Base-by-base conservation (phyloP, 2,329 filamentous ascomycete species). In the Arthrinium phaeospermum region DNA sequence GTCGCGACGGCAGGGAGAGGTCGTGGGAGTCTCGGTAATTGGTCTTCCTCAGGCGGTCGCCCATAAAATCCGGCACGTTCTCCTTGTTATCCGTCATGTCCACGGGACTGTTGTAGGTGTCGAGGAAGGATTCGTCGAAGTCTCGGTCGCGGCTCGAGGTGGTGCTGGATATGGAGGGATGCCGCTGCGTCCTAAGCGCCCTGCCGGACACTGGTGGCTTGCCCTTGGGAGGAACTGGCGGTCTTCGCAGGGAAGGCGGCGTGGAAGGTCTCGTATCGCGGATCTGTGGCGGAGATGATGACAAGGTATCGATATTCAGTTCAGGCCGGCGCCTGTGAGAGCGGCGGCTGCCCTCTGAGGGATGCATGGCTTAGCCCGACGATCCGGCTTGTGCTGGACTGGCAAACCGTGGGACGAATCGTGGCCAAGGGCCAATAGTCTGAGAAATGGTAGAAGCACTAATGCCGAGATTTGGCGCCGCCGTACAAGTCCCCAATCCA, bases 1-100 rank as follows among this genome's bases (percentile, higher is more conserved):
- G 90, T 74, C 91, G 88, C 68, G 93, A 90, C 69, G 92, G 92
- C 78, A 97, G 87, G 72, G 94, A 95, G 74, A 98, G 88, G 81
- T 98, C 95, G 86, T 98, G 95, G 68, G 93, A 94, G 83, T 95
- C 91, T 22, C 68, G 19, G 68, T 44, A 51, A 27, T 37, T 53
- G 68, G 47, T 57, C 46, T 70, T 70, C 30, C 68, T 53, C 27
- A 30, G 37, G 68, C 68, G 47, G 34, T 57, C 68, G 68, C 37
- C 46, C 41, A 47, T 22, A 14, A 75, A 75, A 72, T 77, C 77
- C 57, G 76, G 75, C 30, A 80, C 76, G 78, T 76, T 78, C 70
- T 78, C 79, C 75, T 79, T 81, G 70, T 74, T 57, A 30, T n/a
- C 37, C 34, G 72, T 49, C 67, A 57, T 49, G 61, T 78, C 78